phyloP scores from a whole-genome alignment of 345 rosid species.

The Linum usitatissimum region DNA sequence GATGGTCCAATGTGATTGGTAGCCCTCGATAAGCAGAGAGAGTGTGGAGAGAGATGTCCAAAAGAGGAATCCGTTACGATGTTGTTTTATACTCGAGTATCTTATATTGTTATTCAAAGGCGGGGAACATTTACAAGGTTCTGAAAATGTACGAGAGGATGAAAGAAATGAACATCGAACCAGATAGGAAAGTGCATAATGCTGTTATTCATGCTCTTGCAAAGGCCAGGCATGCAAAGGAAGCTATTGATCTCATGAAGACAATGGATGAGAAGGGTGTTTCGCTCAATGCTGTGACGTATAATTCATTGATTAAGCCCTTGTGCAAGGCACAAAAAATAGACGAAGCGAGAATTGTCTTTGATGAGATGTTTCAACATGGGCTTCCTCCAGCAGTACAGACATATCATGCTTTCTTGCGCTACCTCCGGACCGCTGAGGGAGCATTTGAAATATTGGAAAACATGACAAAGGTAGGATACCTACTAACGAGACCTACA shows the following conservation, averaged over 20 bases:
- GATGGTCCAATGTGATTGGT: conserved; percentile 79
- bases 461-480: conserved; percentile 60
- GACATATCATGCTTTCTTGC: conserved; percentile 74
- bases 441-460: conserved; percentile 65
- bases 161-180: conserved; percentile 47
- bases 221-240: conserved; percentile 55
- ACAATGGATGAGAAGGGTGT: conserved; percentile 71
- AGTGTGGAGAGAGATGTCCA: conserved; percentile 81
- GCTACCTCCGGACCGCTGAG: conserved; percentile 44
- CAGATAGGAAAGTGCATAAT: conserved; percentile 80
- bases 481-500: conserved; percentile 62
- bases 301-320: conserved; percentile 76
- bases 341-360: conserved; percentile 47
- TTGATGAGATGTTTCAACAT: conserved; percentile 58
- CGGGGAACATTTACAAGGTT: conserved; percentile 53
- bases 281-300: conserved; percentile 51
- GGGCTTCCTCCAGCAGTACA: conserved; percentile 44
- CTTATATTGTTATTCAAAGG: conserved; percentile 74
- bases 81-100: conserved; percentile 65
- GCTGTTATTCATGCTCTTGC: conserved; percentile 76
- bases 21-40: conserved; percentile 69
- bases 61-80: conserved; percentile 46
- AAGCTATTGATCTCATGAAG: conserved; percentile 54
- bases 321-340: conserved; percentile 51
- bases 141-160: conserved; percentile 52